A percentile compares a stretch with the other conserved stretches of the same genome.
Evolutionary conservation across 441 rosid genomes (phyloP).

Genomic region (Populus hybrid): DNA sequence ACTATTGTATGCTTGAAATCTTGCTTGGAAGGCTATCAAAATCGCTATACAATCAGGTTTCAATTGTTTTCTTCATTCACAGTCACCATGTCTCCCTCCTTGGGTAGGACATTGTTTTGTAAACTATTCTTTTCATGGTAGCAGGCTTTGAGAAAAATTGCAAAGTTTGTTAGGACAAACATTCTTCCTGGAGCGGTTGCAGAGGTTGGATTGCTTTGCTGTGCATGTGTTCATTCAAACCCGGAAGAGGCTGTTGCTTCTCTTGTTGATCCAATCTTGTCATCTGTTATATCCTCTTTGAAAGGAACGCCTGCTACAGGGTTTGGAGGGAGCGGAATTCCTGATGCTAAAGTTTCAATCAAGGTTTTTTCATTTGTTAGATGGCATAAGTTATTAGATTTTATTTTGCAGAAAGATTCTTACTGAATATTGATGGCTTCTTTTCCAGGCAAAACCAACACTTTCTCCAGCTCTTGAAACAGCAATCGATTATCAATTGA

Average conservation of each 20-base stretch:
- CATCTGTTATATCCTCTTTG: slow-evolving; percentile 79
- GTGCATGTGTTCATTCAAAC: slow-evolving; percentile 95
- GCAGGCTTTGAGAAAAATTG: slow-evolving; percentile 96
- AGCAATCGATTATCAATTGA: slow-evolving; percentile 91
- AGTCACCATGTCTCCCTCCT: not conserved
- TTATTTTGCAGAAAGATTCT: slow-evolving; percentile 19
- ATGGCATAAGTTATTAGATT: slow-evolving; percentile 26
- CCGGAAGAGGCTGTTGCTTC: slow-evolving; percentile 89
- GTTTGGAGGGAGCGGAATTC: slow-evolving; percentile 76
- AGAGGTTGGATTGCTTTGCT: slow-evolving; percentile 98
- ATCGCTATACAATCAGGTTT: slow-evolving; percentile 84
- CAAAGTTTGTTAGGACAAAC: slow-evolving; percentile 90
- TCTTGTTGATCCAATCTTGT: slow-evolving; percentile 86
- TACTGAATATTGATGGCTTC: slow-evolving; percentile 22
- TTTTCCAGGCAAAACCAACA: slow-evolving; percentile 64
- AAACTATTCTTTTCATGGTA: slow-evolving; percentile 21
- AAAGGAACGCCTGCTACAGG: slow-evolving; percentile 90
- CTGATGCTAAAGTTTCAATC: slow-evolving; percentile 45
- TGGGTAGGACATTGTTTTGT: slow-evolving; percentile 4
- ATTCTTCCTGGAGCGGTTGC: slow-evolving; percentile 99
- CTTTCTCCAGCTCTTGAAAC: slow-evolving; percentile 97
- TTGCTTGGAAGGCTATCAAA: slow-evolving; percentile 91
- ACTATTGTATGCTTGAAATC: slow-evolving; percentile 98
- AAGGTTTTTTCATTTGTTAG: slow-evolving; percentile 51
- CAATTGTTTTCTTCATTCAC: slow-evolving; percentile 20